phyloP scores from a whole-genome alignment of 306 rosid species.

The Vigna mungo region DNA sequence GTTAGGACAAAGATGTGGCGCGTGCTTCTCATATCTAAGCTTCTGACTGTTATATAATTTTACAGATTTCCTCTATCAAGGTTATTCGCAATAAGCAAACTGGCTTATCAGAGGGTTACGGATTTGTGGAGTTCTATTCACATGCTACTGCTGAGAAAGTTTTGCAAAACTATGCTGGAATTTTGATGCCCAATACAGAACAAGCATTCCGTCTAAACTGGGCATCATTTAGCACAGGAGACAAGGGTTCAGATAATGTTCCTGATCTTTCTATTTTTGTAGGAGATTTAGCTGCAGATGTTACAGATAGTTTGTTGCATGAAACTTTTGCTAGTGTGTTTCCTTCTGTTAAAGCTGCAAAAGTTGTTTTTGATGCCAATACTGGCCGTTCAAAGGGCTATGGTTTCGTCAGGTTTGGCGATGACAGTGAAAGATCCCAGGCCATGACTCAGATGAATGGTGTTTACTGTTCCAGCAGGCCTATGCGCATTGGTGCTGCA shows the following conservation, averaged over 20 bases:
- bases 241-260: slow-evolving; percentile 85
- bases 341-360: slow-evolving; percentile 96
- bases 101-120: slow-evolving; percentile 93
- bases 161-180: slow-evolving; percentile 72
- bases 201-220: slow-evolving; percentile 96
- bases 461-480: slow-evolving; percentile 90
- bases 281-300: slow-evolving; percentile 99
- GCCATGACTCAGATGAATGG: slow-evolving; percentile 98
- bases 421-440: slow-evolving; percentile 87
- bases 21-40: slow-evolving; percentile 9
- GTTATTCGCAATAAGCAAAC: slow-evolving; percentile 92
- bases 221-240: slow-evolving; percentile 95
- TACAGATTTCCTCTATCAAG: slow-evolving; percentile 82
- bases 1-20: slow-evolving; percentile 35
- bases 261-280: slow-evolving; percentile 99
- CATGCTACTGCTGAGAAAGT: slow-evolving; percentile 90
- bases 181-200: slow-evolving; percentile 87
- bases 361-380: slow-evolving; percentile 94
- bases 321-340: slow-evolving; percentile 84
- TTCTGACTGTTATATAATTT: slow-evolving; percentile 33
- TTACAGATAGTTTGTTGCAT: slow-evolving; percentile 80
- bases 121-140: slow-evolving; percentile 85
- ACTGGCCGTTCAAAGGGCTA: slow-evolving; percentile 99
- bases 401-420: slow-evolving; percentile 97
- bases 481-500: slow-evolving; percentile 99